phyloP scores from a whole-genome alignment of 352 stramenopile genomes.

The Ophiocytium majus region DNA sequence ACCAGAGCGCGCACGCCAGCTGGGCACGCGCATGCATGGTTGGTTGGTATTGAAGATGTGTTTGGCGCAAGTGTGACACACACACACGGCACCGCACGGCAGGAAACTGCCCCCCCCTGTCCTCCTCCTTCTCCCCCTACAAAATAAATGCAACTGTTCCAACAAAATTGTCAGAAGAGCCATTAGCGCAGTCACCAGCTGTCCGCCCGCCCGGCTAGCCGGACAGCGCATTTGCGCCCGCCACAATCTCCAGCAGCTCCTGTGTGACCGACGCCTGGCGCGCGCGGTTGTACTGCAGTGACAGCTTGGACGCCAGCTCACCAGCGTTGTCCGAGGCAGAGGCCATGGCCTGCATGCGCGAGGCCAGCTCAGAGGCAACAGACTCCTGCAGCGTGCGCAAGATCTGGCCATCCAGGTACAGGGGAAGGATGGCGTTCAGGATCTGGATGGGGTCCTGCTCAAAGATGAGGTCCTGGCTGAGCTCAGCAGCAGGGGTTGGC shows the following conservation, averaged over 20 bases:
- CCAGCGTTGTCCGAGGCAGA: slow-evolving; percentile 73
- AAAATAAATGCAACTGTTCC: too few species aligned
- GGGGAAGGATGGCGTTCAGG: slow-evolving; percentile 74
- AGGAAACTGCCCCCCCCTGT: too few species aligned
- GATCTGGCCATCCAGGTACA: slow-evolving; percentile 76
- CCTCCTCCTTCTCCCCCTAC: too few species aligned
- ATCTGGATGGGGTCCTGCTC: slow-evolving; percentile 79
- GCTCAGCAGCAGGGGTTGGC: slow-evolving; percentile 66
- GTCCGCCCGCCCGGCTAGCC: not conserved
- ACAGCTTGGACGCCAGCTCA: slow-evolving; percentile 61
- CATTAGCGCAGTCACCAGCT: too few species aligned
- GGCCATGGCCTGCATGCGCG: slow-evolving; percentile 79
- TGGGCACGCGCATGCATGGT: too few species aligned
- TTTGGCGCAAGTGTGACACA: too few species aligned
- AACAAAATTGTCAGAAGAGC: too few species aligned
- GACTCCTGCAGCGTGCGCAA: slow-evolving; percentile 75
- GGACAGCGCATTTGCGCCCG: slow-evolving; percentile 59
- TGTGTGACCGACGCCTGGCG: slow-evolving; percentile 74
- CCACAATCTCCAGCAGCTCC: slow-evolving; percentile 79
- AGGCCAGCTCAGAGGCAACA: slow-evolving; percentile 73
- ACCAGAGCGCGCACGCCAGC: too few species aligned
- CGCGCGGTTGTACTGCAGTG: slow-evolving; percentile 61
- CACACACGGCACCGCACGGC: too few species aligned
- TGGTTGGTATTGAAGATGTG: too few species aligned
- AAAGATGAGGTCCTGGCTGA: slow-evolving; percentile 79